Percentiles rank a stretch among this genome's conserved stretches.
Conservation (phyloP, 495 filamentous ascomycete species). For the Neurospora sp. region DNA sequence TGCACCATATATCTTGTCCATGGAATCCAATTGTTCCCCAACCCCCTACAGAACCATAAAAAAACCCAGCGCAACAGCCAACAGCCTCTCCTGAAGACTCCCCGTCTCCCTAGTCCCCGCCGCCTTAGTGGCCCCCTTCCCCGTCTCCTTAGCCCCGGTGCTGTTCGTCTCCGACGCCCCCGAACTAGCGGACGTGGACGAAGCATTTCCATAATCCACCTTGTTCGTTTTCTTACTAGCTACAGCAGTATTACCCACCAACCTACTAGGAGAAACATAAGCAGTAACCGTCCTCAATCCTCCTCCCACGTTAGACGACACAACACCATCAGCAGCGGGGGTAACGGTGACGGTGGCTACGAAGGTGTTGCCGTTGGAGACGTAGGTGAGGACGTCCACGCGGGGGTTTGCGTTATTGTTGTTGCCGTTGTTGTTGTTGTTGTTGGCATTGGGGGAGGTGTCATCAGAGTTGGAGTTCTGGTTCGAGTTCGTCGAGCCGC, state of each 20-base stretch:
- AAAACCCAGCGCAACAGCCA: background rate
- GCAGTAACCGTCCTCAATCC: background rate
- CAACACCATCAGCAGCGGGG: background rate
- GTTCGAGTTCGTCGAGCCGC: background rate
- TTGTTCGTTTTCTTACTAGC: background rate
- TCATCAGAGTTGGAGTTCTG: background rate
- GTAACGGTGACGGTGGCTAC: background rate
- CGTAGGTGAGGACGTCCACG: background rate
- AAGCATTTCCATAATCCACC: background rate
- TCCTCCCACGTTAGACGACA: background rate
- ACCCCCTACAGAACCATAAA: background rate
- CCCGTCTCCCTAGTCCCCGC: background rate
- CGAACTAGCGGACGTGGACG: background rate
- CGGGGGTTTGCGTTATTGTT: background rate
- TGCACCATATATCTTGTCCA: background rate
- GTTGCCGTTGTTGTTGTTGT: background rate
- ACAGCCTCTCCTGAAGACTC: background rate
- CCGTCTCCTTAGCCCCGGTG: background rate
- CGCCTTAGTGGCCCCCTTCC: background rate
- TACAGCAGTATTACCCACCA: background rate
- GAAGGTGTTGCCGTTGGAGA: background rate
- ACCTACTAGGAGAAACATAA: background rate
- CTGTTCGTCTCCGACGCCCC: background rate
- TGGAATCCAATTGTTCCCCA: no score
- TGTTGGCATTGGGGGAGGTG: background rate